phyloP scores from a whole-genome alignment of 1,284 basidiomycete species.

The Pascua guehoae region DNA sequence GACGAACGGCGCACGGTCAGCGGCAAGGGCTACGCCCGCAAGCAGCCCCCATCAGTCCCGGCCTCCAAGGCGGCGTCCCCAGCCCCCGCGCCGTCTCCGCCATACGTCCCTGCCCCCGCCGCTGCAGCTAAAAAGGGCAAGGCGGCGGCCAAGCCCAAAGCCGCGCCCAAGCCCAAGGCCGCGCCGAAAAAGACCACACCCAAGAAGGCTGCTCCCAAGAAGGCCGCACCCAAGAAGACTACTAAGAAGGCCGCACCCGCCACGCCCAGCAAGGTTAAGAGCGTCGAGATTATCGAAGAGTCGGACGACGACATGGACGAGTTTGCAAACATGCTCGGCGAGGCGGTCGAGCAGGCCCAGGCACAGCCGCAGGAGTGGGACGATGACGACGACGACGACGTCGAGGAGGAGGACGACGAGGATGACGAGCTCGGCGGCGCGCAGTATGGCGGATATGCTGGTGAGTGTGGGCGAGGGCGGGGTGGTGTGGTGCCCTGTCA shows the following conservation, averaged over 20 bases:
- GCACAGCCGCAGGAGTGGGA: slow-evolving; percentile 10
- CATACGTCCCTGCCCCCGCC: background rate
- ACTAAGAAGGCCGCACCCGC: background rate
- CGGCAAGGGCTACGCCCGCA: slow-evolving; percentile 7
- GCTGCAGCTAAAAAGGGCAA: slow-evolving; percentile 2
- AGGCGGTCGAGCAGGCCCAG: slow-evolving; percentile 30
- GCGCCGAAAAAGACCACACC: slow-evolving; percentile 15
- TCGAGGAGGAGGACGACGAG: slow-evolving; percentile 32
- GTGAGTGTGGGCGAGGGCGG: background rate
- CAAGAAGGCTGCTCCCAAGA: slow-evolving; percentile 7
- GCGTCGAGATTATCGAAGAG: slow-evolving; percentile 42
- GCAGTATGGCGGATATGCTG: slow-evolving; percentile 16
- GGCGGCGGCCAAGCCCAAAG: slow-evolving; percentile 15
- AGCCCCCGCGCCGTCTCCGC: background rate
- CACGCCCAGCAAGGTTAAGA: slow-evolving; percentile 34
- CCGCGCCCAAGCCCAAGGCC: slow-evolving; percentile 12
- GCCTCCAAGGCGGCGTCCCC: background rate
- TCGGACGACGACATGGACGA: slow-evolving; percentile 44
- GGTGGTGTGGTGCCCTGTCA: no score
- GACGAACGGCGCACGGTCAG: background rate
- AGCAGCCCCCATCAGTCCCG: slow-evolving; percentile 2
- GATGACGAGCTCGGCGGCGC: slow-evolving; percentile 39
- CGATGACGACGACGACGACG: slow-evolving; percentile 27
- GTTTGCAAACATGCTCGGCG: slow-evolving; percentile 39
- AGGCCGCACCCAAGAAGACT: background rate